phyloP scores from a whole-genome alignment of 352 stramenopile species.

The Pythium guiyangense region DNA sequence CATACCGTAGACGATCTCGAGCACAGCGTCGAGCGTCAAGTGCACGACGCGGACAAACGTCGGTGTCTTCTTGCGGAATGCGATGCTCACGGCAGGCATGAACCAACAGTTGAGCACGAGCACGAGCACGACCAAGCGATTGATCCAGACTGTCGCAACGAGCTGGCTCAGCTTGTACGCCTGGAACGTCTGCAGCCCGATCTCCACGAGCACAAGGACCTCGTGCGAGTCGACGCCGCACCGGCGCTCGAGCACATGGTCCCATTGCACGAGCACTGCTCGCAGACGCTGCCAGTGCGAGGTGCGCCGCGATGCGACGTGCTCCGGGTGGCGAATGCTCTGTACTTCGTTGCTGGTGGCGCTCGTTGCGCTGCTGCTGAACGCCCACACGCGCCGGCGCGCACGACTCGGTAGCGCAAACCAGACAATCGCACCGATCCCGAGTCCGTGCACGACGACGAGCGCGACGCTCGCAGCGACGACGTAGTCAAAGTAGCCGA shows the following conservation, averaged over 20 bases:
- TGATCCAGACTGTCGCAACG: too few relatives aligned
- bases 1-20: too few relatives aligned
- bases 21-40: too few relatives aligned
- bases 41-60: too few relatives aligned
- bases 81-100: conserved; percentile 3
- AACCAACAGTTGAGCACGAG: conserved; percentile 9
- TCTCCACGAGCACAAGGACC: neutral
- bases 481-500: too few relatives aligned
- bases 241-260: neutral
- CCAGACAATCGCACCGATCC: conserved; percentile 1
- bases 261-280: neutral
- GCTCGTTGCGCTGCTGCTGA: too few relatives aligned
- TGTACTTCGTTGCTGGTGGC: too few relatives aligned
- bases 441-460: neutral
- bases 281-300: too few relatives aligned
- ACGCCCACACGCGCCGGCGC: too few relatives aligned
- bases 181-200: conserved; percentile 10
- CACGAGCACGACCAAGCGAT: conserved; percentile 12
- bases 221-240: neutral
- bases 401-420: neutral
- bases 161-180: conserved; percentile 9
- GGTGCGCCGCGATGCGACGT: too few relatives aligned
- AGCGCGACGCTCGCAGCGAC: neutral
- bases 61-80: too few relatives aligned
- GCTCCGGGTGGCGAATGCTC: too few relatives aligned